Conservation (phyloP, 163 green algal species). For the Prototheca stagnorum region DNA sequence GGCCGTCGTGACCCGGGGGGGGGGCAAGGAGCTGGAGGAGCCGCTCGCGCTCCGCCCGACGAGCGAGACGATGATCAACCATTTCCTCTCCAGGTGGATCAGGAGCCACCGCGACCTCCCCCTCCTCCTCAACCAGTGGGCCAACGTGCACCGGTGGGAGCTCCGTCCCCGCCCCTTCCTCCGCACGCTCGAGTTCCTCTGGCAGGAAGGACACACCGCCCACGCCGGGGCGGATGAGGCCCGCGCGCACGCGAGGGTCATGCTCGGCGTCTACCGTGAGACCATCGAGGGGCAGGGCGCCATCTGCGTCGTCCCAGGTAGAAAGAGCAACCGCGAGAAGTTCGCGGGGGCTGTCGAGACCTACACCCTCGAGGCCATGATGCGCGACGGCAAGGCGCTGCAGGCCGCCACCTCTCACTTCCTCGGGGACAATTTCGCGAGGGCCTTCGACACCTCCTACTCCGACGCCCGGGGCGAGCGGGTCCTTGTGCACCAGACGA, state of each 20-base stretch:
- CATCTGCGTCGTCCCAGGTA: constrained; percentile 81
- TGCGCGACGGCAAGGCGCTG: constrained; percentile 83
- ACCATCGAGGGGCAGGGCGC: constrained; percentile 52
- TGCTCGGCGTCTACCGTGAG: constrained; percentile 59
- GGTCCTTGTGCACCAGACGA: constrained; percentile 77
- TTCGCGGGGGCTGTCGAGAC: constrained; percentile 88
- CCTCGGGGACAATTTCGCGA: constrained; percentile 91
- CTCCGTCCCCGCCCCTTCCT: constrained; percentile 96
- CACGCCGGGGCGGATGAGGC: constrained; percentile 86
- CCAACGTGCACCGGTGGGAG: constrained; percentile 97
- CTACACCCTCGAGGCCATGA: constrained; percentile 99
- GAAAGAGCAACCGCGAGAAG: constrained; percentile 79
- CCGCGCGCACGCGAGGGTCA: constrained; percentile 56
- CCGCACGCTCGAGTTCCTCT: constrained; percentile 96
- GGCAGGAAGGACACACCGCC: constrained; percentile 96
- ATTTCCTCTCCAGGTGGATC: constrained; percentile 92
- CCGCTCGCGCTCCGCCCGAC: constrained; percentile 92
- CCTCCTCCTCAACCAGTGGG: constrained; percentile 94
- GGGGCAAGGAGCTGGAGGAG: constrained; percentile 96
- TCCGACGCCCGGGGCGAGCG: constrained; percentile 45
- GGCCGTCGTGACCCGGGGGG: constrained; percentile 87
- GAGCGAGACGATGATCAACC: constrained; percentile 97
- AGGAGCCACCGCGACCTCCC: constrained; percentile 85
- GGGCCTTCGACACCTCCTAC: constrained; percentile 59
- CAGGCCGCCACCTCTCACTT: constrained; percentile 95